Evolutionary conservation across 108 stramenopile genomes (phyloP).

Genomic region (Schizochytrium sp.): DNA sequence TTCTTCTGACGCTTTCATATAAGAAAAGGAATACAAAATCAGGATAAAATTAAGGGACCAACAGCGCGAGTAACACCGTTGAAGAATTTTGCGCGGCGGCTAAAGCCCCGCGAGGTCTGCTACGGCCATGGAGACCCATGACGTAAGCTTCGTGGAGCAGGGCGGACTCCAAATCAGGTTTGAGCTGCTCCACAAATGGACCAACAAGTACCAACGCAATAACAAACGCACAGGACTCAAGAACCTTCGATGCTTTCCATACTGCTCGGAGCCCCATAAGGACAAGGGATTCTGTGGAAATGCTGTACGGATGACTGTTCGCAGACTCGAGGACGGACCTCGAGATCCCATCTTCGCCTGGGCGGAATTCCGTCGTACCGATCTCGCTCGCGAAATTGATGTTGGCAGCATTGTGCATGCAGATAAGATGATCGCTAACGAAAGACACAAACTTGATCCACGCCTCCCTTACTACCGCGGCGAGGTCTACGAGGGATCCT

Average conservation of each 20-base stretch:
- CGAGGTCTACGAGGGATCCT: constrained; percentile 1
- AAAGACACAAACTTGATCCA: constrained; percentile 2
- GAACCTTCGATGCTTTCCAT: constrained; percentile 46
- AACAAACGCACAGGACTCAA: constrained; percentile 48
- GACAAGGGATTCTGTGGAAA: constrained; percentile 47
- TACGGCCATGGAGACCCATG: neutral
- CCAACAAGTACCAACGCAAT: constrained; percentile 49
- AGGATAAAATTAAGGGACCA: too few relatives aligned
- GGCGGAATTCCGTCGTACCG: constrained; percentile 17
- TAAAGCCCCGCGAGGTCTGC: too few relatives aligned
- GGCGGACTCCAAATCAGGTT: constrained; percentile 17
- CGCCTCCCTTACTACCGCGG: neutral
- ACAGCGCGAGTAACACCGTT: too few relatives aligned
- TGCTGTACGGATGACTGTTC: constrained; percentile 3
- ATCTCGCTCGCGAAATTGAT: neutral
- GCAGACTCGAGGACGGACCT: neutral
- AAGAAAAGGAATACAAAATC: too few relatives aligned
- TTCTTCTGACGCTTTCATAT: too few relatives aligned
- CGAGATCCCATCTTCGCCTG: constrained; percentile 31
- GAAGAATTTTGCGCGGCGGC: too few relatives aligned
- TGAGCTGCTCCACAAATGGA: constrained; percentile 15
- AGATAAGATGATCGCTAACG: neutral
- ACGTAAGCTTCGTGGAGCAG: neutral
- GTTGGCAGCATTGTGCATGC: neutral
- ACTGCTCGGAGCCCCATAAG: constrained; percentile 23